Conservation (phyloP, 2,329 filamentous ascomycete genomes). For the Cladosporium cucumerinum region DNA sequence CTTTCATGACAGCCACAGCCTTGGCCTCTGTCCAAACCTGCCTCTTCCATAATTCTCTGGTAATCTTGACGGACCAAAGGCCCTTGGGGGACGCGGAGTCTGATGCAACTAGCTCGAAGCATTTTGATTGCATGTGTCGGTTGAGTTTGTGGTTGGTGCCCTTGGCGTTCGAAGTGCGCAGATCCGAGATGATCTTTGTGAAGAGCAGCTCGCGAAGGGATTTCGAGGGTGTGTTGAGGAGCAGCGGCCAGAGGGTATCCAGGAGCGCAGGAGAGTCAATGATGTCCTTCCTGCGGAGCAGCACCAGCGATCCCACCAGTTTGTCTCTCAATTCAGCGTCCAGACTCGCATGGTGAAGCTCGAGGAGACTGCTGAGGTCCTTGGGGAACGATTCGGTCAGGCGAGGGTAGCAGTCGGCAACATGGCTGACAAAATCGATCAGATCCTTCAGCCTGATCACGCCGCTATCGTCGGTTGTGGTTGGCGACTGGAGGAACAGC, state of each 20-base stretch:
- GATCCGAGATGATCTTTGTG: conserved; percentile 85
- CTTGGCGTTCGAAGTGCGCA: conserved; percentile 84
- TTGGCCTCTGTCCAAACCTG: conserved; percentile 95
- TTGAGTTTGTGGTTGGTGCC: conserved; percentile 89
- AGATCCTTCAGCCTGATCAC: conserved; percentile 83
- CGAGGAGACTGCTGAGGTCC: conserved; percentile 77
- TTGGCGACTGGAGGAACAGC: conserved; percentile 82
- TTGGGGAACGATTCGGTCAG: conserved; percentile 73
- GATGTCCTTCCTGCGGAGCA: conserved; percentile 86
- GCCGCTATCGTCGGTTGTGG: conserved; percentile 71
- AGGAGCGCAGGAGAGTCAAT: conserved; percentile 81
- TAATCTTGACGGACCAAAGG: conserved; percentile 94
- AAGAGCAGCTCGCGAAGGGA: conserved; percentile 78
- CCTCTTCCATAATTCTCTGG: conserved; percentile 91
- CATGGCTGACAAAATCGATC: conserved; percentile 89
- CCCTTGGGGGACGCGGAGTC: conserved; percentile 82
- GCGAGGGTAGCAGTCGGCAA: conserved; percentile 87
- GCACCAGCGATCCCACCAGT: conserved; percentile 82
- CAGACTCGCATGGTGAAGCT: conserved; percentile 75
- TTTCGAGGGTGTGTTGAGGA: conserved; percentile 90
- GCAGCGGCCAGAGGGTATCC: conserved; percentile 89
- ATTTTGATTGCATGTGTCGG: conserved; percentile 84
- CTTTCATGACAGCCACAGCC: conserved; percentile 97
- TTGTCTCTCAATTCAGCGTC: conserved; percentile 88
- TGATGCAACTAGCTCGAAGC: conserved; percentile 85